Percentiles rank a stretch among this genome's conserved stretches.
Evolutionary conservation across 2,329 filamentous ascomycete genomes (phyloP).

Genomic region (Aaosphaeria arxii): DNA sequence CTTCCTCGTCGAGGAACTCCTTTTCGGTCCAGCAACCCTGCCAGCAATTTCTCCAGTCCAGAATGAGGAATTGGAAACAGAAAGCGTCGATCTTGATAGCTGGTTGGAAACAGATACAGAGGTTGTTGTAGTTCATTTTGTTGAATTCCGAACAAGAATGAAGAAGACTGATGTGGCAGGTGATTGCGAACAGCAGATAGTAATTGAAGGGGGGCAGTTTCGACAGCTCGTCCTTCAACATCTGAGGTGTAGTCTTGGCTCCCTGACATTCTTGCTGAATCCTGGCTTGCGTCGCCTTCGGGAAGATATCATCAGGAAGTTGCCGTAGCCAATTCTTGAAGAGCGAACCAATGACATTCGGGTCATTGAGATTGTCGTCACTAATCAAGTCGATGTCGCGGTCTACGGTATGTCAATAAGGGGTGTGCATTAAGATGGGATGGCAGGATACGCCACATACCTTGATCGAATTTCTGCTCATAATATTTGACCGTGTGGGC

Average conservation of each 20-base stretch:
- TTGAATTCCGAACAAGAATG: slow-evolving; percentile 92
- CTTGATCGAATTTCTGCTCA: slow-evolving; percentile 86
- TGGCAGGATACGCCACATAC: slow-evolving; percentile 44
- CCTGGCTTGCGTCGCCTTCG: slow-evolving; percentile 75
- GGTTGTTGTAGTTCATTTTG: slow-evolving; percentile 95
- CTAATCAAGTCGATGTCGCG: slow-evolving; percentile 87
- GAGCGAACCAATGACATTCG: slow-evolving; percentile 94
- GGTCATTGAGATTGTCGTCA: slow-evolving; percentile 85
- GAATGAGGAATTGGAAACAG: slow-evolving; percentile 92
- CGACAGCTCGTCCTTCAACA: slow-evolving; percentile 87
- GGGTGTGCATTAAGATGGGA: neutral
- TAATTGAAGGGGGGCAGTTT: slow-evolving; percentile 97
- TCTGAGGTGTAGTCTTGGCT: slow-evolving; percentile 74
- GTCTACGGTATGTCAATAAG: slow-evolving; percentile 49
- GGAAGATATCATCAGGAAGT: slow-evolving; percentile 90
- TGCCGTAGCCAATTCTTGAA: slow-evolving; percentile 95
- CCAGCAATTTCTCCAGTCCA: slow-evolving; percentile 96
- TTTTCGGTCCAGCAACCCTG: slow-evolving; percentile 92
- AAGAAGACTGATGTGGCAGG: slow-evolving; percentile 88
- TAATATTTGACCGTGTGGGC: slow-evolving; percentile 89
- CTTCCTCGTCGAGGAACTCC: slow-evolving; percentile 51
- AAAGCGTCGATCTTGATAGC: slow-evolving; percentile 95
- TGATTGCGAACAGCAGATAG: slow-evolving; percentile 95
- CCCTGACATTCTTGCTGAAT: slow-evolving; percentile 78
- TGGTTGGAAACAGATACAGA: slow-evolving; percentile 96